A percentile compares a stretch with the other conserved stretches of the same genome.
phyloP scores from a whole-genome alignment of 1,284 basidiomycete species.

The Pseudozyma thailandica region DNA sequence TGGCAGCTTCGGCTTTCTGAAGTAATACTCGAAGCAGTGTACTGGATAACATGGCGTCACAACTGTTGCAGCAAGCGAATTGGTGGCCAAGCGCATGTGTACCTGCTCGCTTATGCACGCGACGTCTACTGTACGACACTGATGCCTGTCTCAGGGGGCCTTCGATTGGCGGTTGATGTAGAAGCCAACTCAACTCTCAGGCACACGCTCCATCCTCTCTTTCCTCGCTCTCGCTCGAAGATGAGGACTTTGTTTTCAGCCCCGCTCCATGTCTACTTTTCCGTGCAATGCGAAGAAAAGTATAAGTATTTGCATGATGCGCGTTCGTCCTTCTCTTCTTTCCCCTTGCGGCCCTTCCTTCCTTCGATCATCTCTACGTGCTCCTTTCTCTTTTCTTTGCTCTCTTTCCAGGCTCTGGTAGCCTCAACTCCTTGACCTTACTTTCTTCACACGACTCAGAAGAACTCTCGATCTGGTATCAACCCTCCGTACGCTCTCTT shows the following conservation, averaged over 20 bases:
- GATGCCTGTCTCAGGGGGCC: neutral
- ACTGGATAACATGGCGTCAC: too few species aligned
- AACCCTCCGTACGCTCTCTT: slow-evolving; percentile 3
- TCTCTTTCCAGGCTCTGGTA: slow-evolving; percentile 38
- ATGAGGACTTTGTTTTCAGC: neutral
- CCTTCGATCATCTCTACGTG: slow-evolving; percentile 5
- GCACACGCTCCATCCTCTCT: neutral
- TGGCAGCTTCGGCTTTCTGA: too few species aligned
- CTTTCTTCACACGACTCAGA: slow-evolving; percentile 1
- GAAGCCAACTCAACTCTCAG: slow-evolving; percentile 22
- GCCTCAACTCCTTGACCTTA: slow-evolving; percentile 6
- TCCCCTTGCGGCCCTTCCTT: slow-evolving; percentile 20
- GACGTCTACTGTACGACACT: too few species aligned
- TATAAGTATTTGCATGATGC: slow-evolving; percentile 21
- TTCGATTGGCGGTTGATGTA: slow-evolving; percentile 6
- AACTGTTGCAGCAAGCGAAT: too few species aligned
- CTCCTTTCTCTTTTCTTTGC: slow-evolving; percentile 11
- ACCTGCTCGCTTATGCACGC: neutral
- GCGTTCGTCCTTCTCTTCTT: neutral
- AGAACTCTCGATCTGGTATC: slow-evolving; percentile 19
- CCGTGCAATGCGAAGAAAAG: neutral
- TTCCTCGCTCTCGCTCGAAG: neutral
- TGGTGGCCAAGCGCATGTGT: neutral
- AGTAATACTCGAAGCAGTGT: too few species aligned
- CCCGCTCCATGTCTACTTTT: neutral